Base-by-base conservation (phyloP, 768 basidiomycete genomes). In the Russula dissimulans region DNA sequence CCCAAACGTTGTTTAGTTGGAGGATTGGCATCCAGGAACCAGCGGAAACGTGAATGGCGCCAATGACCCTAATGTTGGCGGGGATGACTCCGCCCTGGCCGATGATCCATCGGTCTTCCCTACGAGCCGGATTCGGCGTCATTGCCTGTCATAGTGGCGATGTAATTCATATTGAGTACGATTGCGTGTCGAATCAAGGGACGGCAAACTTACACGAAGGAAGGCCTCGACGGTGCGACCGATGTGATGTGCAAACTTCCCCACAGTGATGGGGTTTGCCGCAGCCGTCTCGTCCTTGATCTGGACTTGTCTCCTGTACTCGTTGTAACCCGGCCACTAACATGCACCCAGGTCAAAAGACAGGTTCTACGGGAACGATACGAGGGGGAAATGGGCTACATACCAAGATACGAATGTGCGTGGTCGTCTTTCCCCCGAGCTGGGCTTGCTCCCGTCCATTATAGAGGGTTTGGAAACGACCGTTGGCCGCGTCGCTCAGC, bases 21-120 rank as follows among this genome's bases (percentile, higher is more conserved):
- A 63, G 59, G n/a, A 63, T 63, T 9, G 62, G 62, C 62, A 63
- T 63, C 62, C 62, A 63, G 9, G 59, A 48, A 12, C 62, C 62
- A 5, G 53, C 53, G 5, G 62, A 63, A 26, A 60, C 62, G 7
- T 63, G 59, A 3, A 63, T 34, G 15, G 49, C 59, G 5, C 62
- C 62, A 18, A 63, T 60, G 5, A 63, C 18, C 17, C 34, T 61
- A 29, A 60, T 63, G 29, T 31, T 39, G 36, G 38, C 1, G 11
- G 17, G 54, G 8, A 50, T n/a, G 17, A 63, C 34, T 36, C 53
- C 53, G 5, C 42, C 29, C 6, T 4, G 29, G 31, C 62, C 59
- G 5, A 63, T 49, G 36, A 36, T 18, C 61, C 62, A 63, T 18
- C n/a, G 34, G n/a, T 6, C 44, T 36, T 15, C 5, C 3, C 2